Evolutionary conservation across 306 rosid genomes (phyloP).

Genomic region (Dryas alaskensis): DNA sequence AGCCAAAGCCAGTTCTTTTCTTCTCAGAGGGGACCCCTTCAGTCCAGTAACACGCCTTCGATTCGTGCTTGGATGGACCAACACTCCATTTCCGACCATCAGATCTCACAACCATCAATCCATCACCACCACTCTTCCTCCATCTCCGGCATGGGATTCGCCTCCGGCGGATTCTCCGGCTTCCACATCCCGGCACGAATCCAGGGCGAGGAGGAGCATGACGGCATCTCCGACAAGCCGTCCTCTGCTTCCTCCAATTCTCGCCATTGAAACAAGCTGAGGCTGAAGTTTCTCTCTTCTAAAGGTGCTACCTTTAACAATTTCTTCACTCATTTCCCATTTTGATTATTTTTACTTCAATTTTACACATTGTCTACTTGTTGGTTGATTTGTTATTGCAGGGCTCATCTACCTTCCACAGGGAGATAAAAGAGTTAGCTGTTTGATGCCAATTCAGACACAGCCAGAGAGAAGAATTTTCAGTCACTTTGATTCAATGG

Average conservation of each 20-base stretch:
- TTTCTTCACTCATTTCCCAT: neutral
- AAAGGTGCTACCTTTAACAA: slow-evolving; percentile 46
- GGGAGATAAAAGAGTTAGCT: slow-evolving; percentile 21
- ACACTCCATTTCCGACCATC: slow-evolving; percentile 17
- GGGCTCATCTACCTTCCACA: slow-evolving; percentile 15
- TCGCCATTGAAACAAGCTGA: slow-evolving; percentile 58
- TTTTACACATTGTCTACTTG: neutral
- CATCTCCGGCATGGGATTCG: slow-evolving; percentile 55
- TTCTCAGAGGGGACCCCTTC: slow-evolving; percentile 99
- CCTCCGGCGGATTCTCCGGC: slow-evolving; percentile 58
- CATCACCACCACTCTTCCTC: slow-evolving; percentile 36
- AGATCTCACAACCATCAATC: slow-evolving; percentile 29
- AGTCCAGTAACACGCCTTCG: slow-evolving; percentile 91
- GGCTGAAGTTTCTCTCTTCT: slow-evolving; percentile 31
- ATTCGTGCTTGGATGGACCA: slow-evolving; percentile 87
- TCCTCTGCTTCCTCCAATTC: slow-evolving; percentile 96
- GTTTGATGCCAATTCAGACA: neutral
- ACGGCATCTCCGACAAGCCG: slow-evolving; percentile 73
- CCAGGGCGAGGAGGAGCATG: slow-evolving; percentile 85
- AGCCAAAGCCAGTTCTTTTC: slow-evolving; percentile 65
- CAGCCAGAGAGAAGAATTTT: slow-evolving; percentile 27
- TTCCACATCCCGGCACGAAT: slow-evolving; percentile 79
- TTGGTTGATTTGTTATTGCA: slow-evolving; percentile 13
- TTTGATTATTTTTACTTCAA: neutral
- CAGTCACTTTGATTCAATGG: slow-evolving; percentile 47